phyloP scores from a whole-genome alignment of 805 yeast genomes.

The Metschnikowia colocasiae region DNA sequence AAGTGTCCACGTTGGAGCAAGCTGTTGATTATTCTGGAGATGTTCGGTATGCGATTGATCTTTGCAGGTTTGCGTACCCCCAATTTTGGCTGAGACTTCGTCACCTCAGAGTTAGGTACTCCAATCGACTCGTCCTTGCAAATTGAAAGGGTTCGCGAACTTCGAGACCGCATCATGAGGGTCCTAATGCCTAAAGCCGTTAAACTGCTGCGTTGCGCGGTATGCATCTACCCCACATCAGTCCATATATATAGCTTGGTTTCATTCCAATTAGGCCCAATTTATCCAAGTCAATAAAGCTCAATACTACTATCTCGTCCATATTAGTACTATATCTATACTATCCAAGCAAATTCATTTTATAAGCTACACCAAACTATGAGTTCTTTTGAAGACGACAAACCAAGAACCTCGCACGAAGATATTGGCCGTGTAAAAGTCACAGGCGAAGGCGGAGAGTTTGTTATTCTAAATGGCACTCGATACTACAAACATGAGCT shows the following conservation, averaged over 20 bases:
- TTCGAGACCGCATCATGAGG: background rate
- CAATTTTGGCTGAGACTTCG: too few species aligned
- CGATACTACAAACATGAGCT: conserved; percentile 53
- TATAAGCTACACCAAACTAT: background rate
- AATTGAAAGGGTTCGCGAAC: background rate
- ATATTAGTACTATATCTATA: background rate
- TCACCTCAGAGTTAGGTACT: background rate
- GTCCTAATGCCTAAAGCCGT: conserved; percentile 4
- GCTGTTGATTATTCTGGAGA: too few species aligned
- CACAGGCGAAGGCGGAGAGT: conserved; percentile 37
- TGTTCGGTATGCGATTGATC: too few species aligned
- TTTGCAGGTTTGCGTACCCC: too few species aligned
- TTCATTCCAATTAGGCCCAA: background rate
- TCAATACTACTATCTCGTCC: background rate
- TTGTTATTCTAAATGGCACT: conserved; percentile 39
- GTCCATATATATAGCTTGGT: background rate
- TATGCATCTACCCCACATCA: conserved; percentile 2
- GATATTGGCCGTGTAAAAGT: background rate
- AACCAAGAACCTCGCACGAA: background rate
- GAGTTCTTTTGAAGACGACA: conserved; percentile 4
- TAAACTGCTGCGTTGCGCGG: background rate
- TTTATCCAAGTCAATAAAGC: background rate
- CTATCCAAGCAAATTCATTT: background rate
- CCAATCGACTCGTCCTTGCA: background rate
- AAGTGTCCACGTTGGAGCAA: too few species aligned